These are phyloP conservation scores for Lyophyllum semitale DNA, from an alignment of 768 basidiomycete genomes.

Conservation along the genomic window DNA sequence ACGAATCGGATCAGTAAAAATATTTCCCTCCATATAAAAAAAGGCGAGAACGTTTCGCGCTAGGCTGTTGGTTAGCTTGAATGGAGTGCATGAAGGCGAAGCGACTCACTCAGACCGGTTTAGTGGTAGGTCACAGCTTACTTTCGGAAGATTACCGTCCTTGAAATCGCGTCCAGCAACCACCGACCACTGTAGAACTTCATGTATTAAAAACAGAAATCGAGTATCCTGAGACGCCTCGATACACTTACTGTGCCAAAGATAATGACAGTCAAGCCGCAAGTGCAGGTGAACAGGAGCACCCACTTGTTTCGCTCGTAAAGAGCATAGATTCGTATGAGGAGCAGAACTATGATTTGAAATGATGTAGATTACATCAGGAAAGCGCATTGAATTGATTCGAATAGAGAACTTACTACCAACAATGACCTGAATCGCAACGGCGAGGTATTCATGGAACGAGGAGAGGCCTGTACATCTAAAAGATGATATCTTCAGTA, in stretches of 20 bases:
- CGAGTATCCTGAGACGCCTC: no score
- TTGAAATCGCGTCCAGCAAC: background rate
- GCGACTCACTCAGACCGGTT: slow-evolving; percentile 1
- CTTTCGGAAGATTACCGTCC: background rate
- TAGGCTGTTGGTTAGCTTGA: background rate
- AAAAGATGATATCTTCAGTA: background rate
- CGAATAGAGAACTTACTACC: slow-evolving; percentile 32
- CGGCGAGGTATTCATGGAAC: slow-evolving; percentile 32
- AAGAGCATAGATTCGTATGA: slow-evolving; percentile 43
- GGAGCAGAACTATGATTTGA: slow-evolving; percentile 31
- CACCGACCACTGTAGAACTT: background rate
- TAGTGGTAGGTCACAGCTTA: slow-evolving; percentile 4
- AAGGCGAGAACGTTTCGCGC: slow-evolving; percentile 19
- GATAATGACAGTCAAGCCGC: slow-evolving; percentile 27
- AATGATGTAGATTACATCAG: background rate
- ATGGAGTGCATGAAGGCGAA: background rate
- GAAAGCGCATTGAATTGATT: background rate
- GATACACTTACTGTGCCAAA: slow-evolving; percentile 25
- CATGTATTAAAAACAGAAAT: no score
- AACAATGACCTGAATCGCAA: slow-evolving; percentile 38
- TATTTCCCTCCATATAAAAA: background rate
- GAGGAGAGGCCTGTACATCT: slow-evolving; percentile 26
- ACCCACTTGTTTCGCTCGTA: slow-evolving; percentile 33
- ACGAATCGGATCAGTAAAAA: background rate
- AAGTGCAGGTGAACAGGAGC: slow-evolving; percentile 25